Evolutionary conservation across 2,329 filamentous ascomycete genomes (phyloP).

Genomic region (Botrytis fragariae): DNA sequence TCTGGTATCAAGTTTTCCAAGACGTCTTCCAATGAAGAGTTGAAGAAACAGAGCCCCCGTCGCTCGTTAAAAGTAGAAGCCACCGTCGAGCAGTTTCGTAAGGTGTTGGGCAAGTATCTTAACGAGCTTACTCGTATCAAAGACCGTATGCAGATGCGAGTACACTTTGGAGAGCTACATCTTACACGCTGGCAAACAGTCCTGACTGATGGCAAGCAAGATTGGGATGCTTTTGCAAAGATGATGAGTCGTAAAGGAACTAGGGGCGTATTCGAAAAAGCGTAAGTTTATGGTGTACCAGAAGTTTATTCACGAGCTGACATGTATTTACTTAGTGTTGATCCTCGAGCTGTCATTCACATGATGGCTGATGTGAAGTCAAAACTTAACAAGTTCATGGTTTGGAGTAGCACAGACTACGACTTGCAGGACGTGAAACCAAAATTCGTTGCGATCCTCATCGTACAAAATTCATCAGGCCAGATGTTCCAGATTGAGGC

Average conservation of each 20-base stretch:
- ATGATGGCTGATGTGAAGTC: constrained; percentile 26
- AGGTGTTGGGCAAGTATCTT: constrained; percentile 25
- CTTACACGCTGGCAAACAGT: constrained; percentile 28
- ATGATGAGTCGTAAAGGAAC: constrained; percentile 33
- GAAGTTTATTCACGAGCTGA: neutral
- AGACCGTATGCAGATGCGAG: constrained; percentile 36
- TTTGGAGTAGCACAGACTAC: constrained; percentile 18
- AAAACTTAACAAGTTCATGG: constrained; percentile 25
- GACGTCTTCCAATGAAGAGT: neutral
- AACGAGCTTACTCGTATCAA: constrained; percentile 29
- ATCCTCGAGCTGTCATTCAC: constrained; percentile 25
- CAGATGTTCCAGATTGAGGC: constrained; percentile 32
- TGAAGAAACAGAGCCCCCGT: neutral
- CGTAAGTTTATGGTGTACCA: constrained; percentile 28
- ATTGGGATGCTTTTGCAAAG: constrained; percentile 30
- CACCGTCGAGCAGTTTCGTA: constrained; percentile 19
- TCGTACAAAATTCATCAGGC: constrained; percentile 26
- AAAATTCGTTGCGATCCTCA: constrained; percentile 31
- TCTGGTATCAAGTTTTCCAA: neutral
- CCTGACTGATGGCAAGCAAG: constrained; percentile 24
- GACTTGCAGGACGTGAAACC: constrained; percentile 25
- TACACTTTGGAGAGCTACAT: constrained; percentile 36
- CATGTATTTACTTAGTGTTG: constrained; percentile 12
- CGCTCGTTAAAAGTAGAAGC: neutral
- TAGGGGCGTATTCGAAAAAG: constrained; percentile 31